Conservation (phyloP, 2,329 filamentous ascomycete genomes). For the Ophiostoma sp. region DNA sequence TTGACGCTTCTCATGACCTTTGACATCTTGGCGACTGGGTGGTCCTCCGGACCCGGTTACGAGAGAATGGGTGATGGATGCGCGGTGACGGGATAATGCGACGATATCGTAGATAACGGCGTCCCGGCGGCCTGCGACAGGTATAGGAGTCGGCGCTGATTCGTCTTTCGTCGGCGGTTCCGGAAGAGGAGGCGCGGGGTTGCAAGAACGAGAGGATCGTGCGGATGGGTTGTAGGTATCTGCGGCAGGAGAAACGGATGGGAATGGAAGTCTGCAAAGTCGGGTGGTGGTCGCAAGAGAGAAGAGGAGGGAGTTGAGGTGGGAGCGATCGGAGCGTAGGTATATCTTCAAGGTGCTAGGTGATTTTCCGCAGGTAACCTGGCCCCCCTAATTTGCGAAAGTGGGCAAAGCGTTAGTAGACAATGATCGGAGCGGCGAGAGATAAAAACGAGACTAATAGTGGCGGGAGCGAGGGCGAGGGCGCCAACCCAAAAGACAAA, state of each 20-base stretch:
- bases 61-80: neutral
- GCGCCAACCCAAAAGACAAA: neutral
- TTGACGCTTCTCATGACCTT: slow-evolving; percentile 97
- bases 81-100: slow-evolving; percentile 6
- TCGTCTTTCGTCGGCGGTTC: neutral
- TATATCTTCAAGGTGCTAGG: slow-evolving; percentile 4
- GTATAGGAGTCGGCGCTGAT: neutral
- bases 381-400: slow-evolving; percentile 22
- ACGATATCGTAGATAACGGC: slow-evolving; percentile 5
- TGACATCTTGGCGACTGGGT: slow-evolving; percentile 61
- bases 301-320: slow-evolving; percentile 9
- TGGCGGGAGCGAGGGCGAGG: neutral
- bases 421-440: slow-evolving; percentile 13
- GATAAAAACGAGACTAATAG: neutral
- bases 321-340: slow-evolving; percentile 7
- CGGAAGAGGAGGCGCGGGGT: neutral
- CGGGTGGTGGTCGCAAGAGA: slow-evolving; percentile 3
- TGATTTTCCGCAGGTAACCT: neutral
- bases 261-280: neutral
- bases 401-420: slow-evolving; percentile 13
- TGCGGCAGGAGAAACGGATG: neutral
- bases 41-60: slow-evolving; percentile 20
- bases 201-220: neutral
- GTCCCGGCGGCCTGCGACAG: slow-evolving; percentile 7
- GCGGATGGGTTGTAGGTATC: neutral